Evolutionary conservation across 179 eudicot species (phyloP).

Genomic region (Patellifolia procumbens): DNA sequence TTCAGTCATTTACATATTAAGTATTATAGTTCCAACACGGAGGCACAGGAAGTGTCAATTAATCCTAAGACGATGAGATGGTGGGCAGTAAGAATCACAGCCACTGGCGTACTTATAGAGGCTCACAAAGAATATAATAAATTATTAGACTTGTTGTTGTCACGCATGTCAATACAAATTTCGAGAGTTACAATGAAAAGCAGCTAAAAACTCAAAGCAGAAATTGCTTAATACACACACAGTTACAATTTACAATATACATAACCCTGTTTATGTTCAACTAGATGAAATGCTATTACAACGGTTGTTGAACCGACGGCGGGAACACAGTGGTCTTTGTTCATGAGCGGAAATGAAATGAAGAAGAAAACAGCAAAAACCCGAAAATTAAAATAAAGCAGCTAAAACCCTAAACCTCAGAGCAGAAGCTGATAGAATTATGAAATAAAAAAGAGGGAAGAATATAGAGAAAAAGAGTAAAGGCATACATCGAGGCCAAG

Average conservation of each 20-base stretch:
- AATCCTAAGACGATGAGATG: neutral
- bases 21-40: neutral
- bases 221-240: no score
- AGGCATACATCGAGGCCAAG: conserved; percentile 78
- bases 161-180: no score
- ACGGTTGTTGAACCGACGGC: no score
- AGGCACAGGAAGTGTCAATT: neutral
- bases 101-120: neutral
- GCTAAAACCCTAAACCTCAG: conserved; percentile 29
- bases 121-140: neutral
- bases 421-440: neutral
- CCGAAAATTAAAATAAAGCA: neutral
- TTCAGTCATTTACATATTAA: neutral
- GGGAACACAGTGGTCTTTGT: no score
- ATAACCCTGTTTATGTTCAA: no score
- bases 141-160: no score
- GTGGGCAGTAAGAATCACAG: no score
- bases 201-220: no score
- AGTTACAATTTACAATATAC: no score
- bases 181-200: no score
- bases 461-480: neutral
- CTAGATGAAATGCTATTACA: no score
- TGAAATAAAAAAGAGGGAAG: neutral
- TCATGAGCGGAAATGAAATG: neutral
- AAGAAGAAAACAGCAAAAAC: neutral